Evolutionary conservation across 139 green algal species (phyloP).

Genomic region (Spirogloea muscicola): DNA sequence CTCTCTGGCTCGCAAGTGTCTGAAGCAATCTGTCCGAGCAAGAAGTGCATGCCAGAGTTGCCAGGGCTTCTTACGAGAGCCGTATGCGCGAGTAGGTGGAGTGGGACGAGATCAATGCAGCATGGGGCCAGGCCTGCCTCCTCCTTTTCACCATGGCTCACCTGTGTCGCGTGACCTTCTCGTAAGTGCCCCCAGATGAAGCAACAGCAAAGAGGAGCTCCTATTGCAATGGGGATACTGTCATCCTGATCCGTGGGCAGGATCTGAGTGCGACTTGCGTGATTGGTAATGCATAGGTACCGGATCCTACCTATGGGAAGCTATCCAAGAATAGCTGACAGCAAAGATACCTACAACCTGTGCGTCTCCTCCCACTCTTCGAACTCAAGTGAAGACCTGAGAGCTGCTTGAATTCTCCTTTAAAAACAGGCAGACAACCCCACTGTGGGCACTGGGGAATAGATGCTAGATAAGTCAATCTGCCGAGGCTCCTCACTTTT

Average conservation of each 20-base stretch:
- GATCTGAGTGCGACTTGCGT: too few species aligned
- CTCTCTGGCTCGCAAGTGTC: background rate
- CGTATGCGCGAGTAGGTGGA: conserved; percentile 61
- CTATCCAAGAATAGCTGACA: conserved; percentile 75
- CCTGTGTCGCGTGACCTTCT: conserved; percentile 57
- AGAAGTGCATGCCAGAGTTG: background rate
- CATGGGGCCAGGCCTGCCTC: conserved; percentile 86
- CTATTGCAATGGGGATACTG: too few species aligned
- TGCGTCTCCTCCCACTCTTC: too few species aligned
- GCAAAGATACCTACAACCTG: conserved; percentile 68
- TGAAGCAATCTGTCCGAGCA: background rate
- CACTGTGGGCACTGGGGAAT: too few species aligned
- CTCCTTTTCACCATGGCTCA: conserved; percentile 90
- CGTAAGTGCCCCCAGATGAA: too few species aligned
- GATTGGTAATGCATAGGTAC: conserved; percentile 35
- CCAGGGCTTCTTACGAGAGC: background rate
- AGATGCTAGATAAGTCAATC: too few species aligned
- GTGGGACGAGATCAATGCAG: conserved; percentile 97
- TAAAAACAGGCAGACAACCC: too few species aligned
- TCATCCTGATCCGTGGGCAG: too few species aligned
- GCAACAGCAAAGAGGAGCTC: too few species aligned
- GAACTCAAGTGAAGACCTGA: too few species aligned
- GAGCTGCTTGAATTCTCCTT: too few species aligned
- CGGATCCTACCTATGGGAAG: conserved; percentile 80
- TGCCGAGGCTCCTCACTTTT: too few species aligned